A percentile compares a stretch with the other conserved stretches of the same genome.
phyloP scores from a whole-genome alignment of 805 yeast species.

The Isabelozyma heimii region DNA sequence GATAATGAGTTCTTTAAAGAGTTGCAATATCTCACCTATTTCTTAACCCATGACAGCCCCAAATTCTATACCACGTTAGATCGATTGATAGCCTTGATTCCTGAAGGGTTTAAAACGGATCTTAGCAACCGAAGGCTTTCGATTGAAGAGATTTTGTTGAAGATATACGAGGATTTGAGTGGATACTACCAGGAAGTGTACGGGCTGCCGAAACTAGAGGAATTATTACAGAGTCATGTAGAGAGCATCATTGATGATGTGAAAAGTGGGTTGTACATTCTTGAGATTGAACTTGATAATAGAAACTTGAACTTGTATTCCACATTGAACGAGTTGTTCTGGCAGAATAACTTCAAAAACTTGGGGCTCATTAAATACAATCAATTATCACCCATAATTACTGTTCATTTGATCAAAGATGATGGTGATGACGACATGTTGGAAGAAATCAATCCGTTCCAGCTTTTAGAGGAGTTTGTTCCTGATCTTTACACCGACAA shows the following conservation, averaged over 20 bases:
- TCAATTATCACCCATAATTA: constrained; percentile 27
- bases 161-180: constrained; percentile 11
- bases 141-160: constrained; percentile 19
- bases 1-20: constrained; percentile 1
- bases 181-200: neutral
- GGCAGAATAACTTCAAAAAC: constrained; percentile 29
- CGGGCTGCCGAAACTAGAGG: neutral
- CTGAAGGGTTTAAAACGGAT: neutral
- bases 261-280: constrained; percentile 19
- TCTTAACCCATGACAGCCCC: constrained; percentile 10
- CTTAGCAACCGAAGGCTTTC: neutral
- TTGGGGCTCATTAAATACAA: constrained; percentile 27
- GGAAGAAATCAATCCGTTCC: constrained; percentile 13
- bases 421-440: constrained; percentile 10
- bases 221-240: constrained; percentile 10
- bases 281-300: constrained; percentile 32
- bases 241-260: constrained; percentile 25
- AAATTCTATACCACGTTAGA: constrained; percentile 16
- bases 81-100: neutral
- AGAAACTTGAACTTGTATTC: constrained; percentile 24
- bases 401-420: constrained; percentile 28
- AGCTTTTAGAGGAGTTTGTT: constrained; percentile 27
- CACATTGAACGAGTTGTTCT: constrained; percentile 33
- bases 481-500: constrained; percentile 32
- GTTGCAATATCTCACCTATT: constrained; percentile 7